Percentiles rank a stretch among this genome's conserved stretches.
Evolutionary conservation across 148 eudicot species (phyloP).

Genomic region (Cornus controversa): DNA sequence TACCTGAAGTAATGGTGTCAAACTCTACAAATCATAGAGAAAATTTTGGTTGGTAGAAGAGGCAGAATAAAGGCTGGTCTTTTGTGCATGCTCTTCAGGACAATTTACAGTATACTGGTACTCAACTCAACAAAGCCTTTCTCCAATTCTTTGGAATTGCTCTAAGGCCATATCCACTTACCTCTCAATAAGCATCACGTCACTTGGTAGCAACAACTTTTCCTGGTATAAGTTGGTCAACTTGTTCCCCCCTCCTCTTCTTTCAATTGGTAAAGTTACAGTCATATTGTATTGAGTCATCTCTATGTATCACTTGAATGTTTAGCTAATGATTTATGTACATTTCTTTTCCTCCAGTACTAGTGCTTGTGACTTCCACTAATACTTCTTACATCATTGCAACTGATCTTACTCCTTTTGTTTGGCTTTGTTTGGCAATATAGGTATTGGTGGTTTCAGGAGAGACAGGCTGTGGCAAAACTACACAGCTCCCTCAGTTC

Average conservation of each 20-base stretch:
- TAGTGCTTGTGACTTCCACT: background rate
- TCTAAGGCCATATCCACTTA: too few species aligned
- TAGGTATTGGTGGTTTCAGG: constrained; percentile 98
- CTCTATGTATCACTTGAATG: background rate
- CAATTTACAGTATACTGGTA: too few species aligned
- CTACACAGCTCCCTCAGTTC: constrained; percentile 94
- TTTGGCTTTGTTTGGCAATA: constrained; percentile 17
- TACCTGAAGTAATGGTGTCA: background rate
- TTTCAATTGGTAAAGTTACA: too few species aligned
- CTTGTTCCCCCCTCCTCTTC: background rate
- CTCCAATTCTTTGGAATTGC: too few species aligned
- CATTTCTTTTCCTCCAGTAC: background rate
- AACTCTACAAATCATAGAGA: background rate
- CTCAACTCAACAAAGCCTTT: too few species aligned
- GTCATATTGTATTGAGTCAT: background rate
- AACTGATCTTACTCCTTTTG: constrained; percentile 6
- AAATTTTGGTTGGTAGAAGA: background rate
- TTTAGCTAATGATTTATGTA: background rate
- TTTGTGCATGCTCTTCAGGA: background rate
- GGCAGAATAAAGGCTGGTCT: background rate
- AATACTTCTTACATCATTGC: background rate
- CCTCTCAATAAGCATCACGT: too few species aligned
- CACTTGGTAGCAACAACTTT: background rate
- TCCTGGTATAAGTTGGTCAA: background rate
- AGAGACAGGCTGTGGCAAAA: constrained; percentile 99